phyloP scores from a whole-genome alignment of 371 early-diverging fungal genomes.

The Fennellomyces sp. region DNA sequence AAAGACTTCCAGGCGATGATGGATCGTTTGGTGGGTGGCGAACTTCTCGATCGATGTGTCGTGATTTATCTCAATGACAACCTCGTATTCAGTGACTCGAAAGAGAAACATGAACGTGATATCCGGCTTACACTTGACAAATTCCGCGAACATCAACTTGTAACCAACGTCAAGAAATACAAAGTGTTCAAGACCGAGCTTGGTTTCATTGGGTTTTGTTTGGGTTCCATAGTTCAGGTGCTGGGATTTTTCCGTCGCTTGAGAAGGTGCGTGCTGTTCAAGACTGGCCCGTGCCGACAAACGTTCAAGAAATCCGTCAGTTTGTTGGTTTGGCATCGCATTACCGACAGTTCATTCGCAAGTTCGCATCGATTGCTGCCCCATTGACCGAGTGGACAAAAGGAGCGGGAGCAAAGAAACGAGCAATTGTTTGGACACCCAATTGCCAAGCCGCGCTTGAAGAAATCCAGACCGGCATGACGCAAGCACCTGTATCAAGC shows the following conservation, averaged over 20 bases:
- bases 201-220: conserved; percentile 49
- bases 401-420: conserved; percentile 13
- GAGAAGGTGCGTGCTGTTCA: conserved; percentile 31
- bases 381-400: conserved; percentile 39
- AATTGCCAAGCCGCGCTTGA: conserved; percentile 12
- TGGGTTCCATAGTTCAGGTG: conserved; percentile 32
- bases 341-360: conserved; percentile 32
- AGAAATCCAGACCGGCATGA: background rate
- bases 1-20: conserved; percentile 51
- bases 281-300: conserved; percentile 38
- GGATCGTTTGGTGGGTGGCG: conserved; percentile 35
- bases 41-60: conserved; percentile 29
- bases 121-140: conserved; percentile 31
- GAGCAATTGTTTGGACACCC: conserved; percentile 7
- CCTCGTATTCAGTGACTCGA: conserved; percentile 50
- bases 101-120: conserved; percentile 47
- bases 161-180: conserved; percentile 55
- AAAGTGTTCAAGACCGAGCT: conserved; percentile 35
- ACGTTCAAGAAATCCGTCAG: conserved; percentile 31
- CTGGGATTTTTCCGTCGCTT: conserved; percentile 26
- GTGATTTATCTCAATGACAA: conserved; percentile 64
- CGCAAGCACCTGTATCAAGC: conserved; percentile 4
- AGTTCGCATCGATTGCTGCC: conserved; percentile 28
- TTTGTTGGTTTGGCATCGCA: conserved; percentile 35
- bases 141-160: conserved; percentile 34